Conservation (phyloP, 2,329 filamentous ascomycete genomes). For the Penicillium sumatraense region DNA sequence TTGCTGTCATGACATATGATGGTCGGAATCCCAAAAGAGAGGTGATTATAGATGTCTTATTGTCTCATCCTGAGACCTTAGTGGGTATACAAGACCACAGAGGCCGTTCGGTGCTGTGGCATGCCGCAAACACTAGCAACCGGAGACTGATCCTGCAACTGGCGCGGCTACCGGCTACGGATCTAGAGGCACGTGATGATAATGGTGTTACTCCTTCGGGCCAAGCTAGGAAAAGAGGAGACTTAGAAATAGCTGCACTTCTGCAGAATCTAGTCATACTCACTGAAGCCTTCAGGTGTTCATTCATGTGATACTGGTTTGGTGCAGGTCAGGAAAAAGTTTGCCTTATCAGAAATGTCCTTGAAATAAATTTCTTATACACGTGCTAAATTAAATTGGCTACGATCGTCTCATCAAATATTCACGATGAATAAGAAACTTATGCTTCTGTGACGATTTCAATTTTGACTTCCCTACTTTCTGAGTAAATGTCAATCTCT, state of each 20-base stretch:
- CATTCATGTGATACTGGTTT: neutral
- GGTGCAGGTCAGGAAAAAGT: neutral
- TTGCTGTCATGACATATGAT: slow-evolving; percentile 4
- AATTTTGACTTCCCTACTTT: neutral
- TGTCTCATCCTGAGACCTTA: neutral
- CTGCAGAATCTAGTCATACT: neutral
- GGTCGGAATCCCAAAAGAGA: slow-evolving; percentile 42
- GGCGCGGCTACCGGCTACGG: neutral
- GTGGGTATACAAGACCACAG: neutral
- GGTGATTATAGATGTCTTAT: neutral
- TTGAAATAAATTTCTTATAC: neutral
- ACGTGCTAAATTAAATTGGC: neutral
- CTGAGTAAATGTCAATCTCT: neutral
- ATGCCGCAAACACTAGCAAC: neutral
- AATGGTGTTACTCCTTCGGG: neutral
- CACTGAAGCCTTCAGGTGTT: neutral
- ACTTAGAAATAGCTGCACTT: neutral
- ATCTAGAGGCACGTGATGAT: neutral
- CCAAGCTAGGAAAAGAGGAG: neutral
- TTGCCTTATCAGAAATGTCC: neutral
- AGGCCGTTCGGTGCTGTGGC: neutral
- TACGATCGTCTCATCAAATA: neutral
- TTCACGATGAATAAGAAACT: neutral
- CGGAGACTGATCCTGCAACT: neutral
- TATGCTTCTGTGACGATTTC: neutral